phyloP scores from a whole-genome alignment of 2,329 filamentous ascomycete species.

The Whalleya microplaca region DNA sequence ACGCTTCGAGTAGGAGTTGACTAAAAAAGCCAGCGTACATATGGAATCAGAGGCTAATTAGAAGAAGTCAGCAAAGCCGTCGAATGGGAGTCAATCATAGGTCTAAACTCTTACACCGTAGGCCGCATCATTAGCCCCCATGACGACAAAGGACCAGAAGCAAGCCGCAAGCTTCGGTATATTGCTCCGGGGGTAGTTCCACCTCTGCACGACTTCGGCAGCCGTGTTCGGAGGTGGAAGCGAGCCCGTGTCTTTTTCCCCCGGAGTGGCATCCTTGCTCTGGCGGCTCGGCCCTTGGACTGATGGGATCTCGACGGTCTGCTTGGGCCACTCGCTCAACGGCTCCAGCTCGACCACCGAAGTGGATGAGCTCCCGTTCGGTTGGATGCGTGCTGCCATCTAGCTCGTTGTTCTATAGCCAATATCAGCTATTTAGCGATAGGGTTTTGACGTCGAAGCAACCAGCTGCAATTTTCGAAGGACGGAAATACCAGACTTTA shows the following conservation, averaged over 20 bases:
- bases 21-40: slow-evolving; percentile 45
- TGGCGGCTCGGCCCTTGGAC: neutral
- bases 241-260: slow-evolving; percentile 13
- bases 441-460: no score
- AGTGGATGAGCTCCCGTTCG: slow-evolving; percentile 25
- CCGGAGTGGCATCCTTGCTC: neutral
- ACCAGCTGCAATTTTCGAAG: neutral
- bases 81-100: neutral
- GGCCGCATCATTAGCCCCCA: slow-evolving; percentile 62
- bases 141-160: slow-evolving; percentile 61
- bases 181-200: slow-evolving; percentile 55
- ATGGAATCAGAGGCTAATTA: slow-evolving; percentile 52
- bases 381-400: slow-evolving; percentile 3
- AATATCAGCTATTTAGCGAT: no score
- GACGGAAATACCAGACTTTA: neutral
- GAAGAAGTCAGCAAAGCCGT: slow-evolving; percentile 9
- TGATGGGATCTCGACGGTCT: neutral
- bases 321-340: slow-evolving; percentile 14
- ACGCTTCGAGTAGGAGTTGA: neutral
- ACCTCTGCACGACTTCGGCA: slow-evolving; percentile 43
- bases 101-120: slow-evolving; percentile 53
- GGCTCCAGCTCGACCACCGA: slow-evolving; percentile 26
- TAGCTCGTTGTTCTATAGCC: neutral
- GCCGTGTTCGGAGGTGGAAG: slow-evolving; percentile 27
- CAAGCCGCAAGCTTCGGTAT: slow-evolving; percentile 53